Evolutionary conservation across 2,329 filamentous ascomycete genomes (phyloP).

Genomic region (Emergomyces pasteurianus): DNA sequence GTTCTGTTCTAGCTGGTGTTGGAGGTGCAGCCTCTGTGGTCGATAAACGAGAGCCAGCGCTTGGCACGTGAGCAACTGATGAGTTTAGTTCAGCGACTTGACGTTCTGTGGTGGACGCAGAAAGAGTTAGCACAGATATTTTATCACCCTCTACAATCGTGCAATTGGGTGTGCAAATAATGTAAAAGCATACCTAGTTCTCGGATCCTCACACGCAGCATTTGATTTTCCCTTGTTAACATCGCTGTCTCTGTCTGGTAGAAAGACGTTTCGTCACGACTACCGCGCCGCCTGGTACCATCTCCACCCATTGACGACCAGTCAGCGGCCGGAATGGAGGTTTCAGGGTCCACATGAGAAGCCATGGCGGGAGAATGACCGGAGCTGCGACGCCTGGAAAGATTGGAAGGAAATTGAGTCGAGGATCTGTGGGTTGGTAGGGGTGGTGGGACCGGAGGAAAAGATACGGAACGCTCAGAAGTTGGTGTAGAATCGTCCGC

Average conservation of each 20-base stretch:
- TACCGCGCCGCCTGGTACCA: constrained; percentile 23
- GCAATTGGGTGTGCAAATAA: neutral
- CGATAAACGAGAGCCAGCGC: constrained; percentile 12
- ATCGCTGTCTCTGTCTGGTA: constrained; percentile 38
- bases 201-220: constrained; percentile 35
- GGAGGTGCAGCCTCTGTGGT: constrained; percentile 9
- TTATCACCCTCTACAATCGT: neutral
- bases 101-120: constrained; percentile 16
- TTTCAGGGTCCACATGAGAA: constrained; percentile 8
- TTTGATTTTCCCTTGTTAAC: constrained; percentile 37
- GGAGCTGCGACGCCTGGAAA: constrained; percentile 26
- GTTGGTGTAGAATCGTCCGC: constrained; percentile 33
- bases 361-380: constrained; percentile 25
- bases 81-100: constrained; percentile 20
- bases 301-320: constrained; percentile 11
- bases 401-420: constrained; percentile 18
- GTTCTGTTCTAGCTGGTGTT: neutral
- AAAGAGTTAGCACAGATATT: constrained; percentile 4
- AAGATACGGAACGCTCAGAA: constrained; percentile 31
- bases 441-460: constrained; percentile 23
- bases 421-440: constrained; percentile 22
- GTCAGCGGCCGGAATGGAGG: constrained; percentile 2
- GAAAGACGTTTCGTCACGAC: constrained; percentile 35
- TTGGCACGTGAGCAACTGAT: constrained; percentile 11
- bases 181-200: constrained; percentile 30